A percentile compares a stretch with the other conserved stretches of the same genome.
phyloP scores from a whole-genome alignment of 257 asterid genomes.

The Jasminum sambac region DNA sequence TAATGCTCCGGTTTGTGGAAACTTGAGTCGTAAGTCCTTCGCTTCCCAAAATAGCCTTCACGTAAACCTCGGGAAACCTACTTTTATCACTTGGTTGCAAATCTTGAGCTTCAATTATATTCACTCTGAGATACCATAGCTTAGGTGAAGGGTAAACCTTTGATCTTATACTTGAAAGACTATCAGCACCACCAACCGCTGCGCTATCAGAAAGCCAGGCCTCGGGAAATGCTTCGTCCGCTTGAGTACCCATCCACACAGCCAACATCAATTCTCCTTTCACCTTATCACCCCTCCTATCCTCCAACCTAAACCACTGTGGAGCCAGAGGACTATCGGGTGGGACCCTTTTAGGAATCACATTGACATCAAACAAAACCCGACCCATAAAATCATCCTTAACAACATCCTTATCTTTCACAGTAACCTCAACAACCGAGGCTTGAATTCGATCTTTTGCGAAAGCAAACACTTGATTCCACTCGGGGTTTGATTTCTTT shows the following conservation, averaged over 20 bases:
- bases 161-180: constrained; percentile 17
- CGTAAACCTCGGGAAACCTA: constrained; percentile 17
- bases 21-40: constrained; percentile 15
- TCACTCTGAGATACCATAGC: constrained; percentile 21
- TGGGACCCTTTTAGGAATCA: constrained; percentile 19
- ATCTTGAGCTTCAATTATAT: constrained; percentile 25
- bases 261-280: constrained; percentile 24
- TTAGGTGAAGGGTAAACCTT: constrained; percentile 23
- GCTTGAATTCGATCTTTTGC: constrained; percentile 11
- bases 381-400: constrained; percentile 21
- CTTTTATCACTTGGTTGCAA: constrained; percentile 10
- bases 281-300: constrained; percentile 14
- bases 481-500: constrained; percentile 16
- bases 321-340: constrained; percentile 26
- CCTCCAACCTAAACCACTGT: constrained; percentile 19
- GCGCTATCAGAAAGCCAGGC: constrained; percentile 21
- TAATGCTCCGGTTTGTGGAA: constrained; percentile 3
- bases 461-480: constrained; percentile 18
- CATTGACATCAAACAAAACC: constrained; percentile 17
- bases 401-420: constrained; percentile 19
- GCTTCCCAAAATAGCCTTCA: constrained; percentile 16
- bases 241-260: constrained; percentile 26
- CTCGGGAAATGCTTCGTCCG: constrained; percentile 24
- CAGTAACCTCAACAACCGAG: constrained; percentile 14
- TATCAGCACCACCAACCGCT: constrained; percentile 13